These are phyloP conservation scores for Phytophthora lateralis DNA, from an alignment of 352 stramenopile species.

Conservation along the genomic window DNA sequence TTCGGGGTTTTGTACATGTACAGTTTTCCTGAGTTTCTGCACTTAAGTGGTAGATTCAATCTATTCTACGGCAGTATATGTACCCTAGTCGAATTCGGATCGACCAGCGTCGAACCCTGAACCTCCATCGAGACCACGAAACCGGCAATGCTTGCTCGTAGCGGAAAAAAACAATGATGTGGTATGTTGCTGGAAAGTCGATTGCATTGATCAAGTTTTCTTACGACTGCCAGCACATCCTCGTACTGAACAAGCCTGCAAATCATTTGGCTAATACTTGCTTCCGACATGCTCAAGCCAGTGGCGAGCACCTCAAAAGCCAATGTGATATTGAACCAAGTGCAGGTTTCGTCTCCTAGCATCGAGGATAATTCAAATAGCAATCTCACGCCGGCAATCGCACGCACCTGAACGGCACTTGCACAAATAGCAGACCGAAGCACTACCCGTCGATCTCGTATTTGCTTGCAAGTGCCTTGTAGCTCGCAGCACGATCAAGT, in stretches of 20 bases:
- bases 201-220: no score
- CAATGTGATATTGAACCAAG: conserved; percentile 28
- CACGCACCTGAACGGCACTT: conserved; percentile 17
- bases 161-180: no score
- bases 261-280: not conserved
- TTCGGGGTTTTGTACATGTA: no score
- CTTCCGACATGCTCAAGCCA: not conserved
- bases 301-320: conserved; percentile 7
- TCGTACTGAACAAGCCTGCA: not conserved
- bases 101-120: no score
- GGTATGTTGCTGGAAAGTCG: no score
- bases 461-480: not conserved
- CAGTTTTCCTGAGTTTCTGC: not conserved
- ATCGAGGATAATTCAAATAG: no score
- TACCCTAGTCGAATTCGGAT: no score
- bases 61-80: no score
- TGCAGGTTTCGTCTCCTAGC: conserved; percentile 1
- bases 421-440: not conserved
- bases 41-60: no score
- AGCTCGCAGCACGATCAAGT: not conserved
- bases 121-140: no score
- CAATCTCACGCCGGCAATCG: not conserved
- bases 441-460: not conserved
- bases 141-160: no score
- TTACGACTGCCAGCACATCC: no score